Percentiles rank a stretch among this genome's conserved stretches.
phyloP scores from a whole-genome alignment of 495 filamentous ascomycete genomes.

The Gamarada debralockiae region DNA sequence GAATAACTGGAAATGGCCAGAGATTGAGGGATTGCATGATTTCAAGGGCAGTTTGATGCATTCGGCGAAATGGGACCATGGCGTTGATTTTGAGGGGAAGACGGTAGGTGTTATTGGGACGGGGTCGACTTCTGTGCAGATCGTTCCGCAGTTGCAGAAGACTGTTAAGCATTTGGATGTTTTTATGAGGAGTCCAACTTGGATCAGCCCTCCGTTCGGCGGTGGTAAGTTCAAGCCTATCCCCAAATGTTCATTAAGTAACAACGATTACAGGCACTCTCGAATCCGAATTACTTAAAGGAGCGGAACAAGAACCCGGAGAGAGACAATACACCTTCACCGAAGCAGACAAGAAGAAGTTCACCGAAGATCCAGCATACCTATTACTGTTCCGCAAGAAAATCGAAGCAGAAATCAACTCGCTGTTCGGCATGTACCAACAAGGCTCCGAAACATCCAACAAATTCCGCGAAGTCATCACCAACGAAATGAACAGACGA shows the following conservation, averaged over 20 bases:
- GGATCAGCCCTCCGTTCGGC: not conserved
- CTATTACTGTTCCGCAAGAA: constrained; percentile 38
- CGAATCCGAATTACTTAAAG: not conserved
- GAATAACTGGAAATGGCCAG: constrained; percentile 45
- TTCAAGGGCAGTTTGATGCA: constrained; percentile 54
- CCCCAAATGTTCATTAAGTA: no score
- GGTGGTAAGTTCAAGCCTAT: not conserved
- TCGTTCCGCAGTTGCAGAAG: constrained; percentile 26
- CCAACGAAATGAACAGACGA: not conserved
- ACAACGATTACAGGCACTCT: no score
- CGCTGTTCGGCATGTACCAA: constrained; percentile 47
- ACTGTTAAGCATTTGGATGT: no score
- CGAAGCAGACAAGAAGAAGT: constrained; percentile 40
- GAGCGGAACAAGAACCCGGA: not conserved
- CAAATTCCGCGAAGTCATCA: constrained; percentile 27
- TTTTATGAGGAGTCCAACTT: not conserved
- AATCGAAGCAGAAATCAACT: constrained; percentile 43
- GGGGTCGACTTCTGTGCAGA: constrained; percentile 52
- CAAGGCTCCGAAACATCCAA: constrained; percentile 48
- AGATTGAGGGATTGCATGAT: constrained; percentile 46
- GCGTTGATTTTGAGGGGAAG: constrained; percentile 38
- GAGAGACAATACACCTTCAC: constrained; percentile 22
- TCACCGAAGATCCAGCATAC: constrained; percentile 34
- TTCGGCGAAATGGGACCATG: constrained; percentile 47
- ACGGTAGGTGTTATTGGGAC: constrained; percentile 53